Base-by-base conservation (phyloP, 495 filamentous ascomycete species). In the Xylaria sp. region DNA sequence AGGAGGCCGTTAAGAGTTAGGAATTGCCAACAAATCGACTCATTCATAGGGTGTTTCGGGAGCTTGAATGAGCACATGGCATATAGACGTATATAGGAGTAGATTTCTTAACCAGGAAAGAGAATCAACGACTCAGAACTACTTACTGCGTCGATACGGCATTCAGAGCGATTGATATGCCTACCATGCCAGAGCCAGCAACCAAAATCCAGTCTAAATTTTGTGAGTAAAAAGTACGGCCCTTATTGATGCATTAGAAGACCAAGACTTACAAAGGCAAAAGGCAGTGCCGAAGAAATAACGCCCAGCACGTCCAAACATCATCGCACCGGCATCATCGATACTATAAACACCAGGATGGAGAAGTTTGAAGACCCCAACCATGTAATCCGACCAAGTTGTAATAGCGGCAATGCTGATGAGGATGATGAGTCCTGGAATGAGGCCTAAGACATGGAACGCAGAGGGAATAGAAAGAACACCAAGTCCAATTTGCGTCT, bases 111-210 rank as follows among this genome's bases (percentile, higher is more conserved):
- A 8, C 3, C 35, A 37, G 8, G 35, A 8, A 37, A 37, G 35
- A 37, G 35, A 37, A 37, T 37, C 8, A 8, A 8, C 35, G 35
- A 37, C 8, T 37, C 8, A 8, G 35, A 3, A 8, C 3, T 37
- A 37, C 35, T 37, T 37, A 37, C 35, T 87, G 84, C 5, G 74
- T 72, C 1, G 83, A 85, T 3, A 86, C 73, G 1, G 85, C 81
- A 72, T 88, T 88, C 37, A 87, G 69, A 0, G 80, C 84, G 5
- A 85, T 81, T 1, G 85, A 87, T 12, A 87, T 81, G 3, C 81
- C 80, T n/a, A 87, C 79, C 40, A 87, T 84, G 8, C 85, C 82
- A 0, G 85, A 83, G 1, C 81, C 83, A 35, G 82, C 76, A 29
- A 79, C 80, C 24, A 87, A 80, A 43, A 84, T 80, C 70, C 85